Evolutionary conservation across 2,329 filamentous ascomycete species (phyloP).

Genomic region (Ceratocystiopsis minuta): DNA sequence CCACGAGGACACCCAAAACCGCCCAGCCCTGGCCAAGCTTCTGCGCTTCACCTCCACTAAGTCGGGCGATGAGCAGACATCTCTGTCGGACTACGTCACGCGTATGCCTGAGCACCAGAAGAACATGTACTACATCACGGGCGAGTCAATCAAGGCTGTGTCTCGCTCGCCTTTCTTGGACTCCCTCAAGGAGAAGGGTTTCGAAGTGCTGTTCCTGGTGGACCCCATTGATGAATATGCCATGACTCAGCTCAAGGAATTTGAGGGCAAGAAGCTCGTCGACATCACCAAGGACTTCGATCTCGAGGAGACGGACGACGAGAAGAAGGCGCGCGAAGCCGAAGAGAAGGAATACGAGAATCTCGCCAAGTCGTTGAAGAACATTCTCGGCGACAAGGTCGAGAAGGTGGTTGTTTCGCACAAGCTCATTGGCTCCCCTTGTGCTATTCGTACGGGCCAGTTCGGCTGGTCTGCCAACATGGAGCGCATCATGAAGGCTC

Average conservation of each 20-base stretch:
- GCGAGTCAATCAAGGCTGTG: constrained; percentile 97
- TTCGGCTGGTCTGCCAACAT: constrained; percentile 99
- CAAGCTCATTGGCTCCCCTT: constrained; percentile 88
- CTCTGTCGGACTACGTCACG: constrained; percentile 90
- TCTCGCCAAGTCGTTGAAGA: constrained; percentile 95
- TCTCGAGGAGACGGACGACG: constrained; percentile 98
- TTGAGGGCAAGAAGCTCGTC: constrained; percentile 99
- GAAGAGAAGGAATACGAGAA: constrained; percentile 98
- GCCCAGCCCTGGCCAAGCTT: constrained; percentile 80
- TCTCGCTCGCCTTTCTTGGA: constrained; percentile 98
- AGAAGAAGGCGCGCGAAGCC: constrained; percentile 88
- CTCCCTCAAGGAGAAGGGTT: constrained; percentile 95
- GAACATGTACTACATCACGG: constrained; percentile 99
- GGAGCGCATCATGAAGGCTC: constrained; percentile 99
- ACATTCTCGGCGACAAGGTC: constrained; percentile 96
- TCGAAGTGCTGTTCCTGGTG: constrained; percentile 97
- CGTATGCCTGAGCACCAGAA: constrained; percentile 99
- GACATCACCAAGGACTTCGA: constrained; percentile 99
- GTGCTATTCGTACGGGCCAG: constrained; percentile 97
- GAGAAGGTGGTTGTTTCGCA: constrained; percentile 99
- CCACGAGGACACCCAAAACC: constrained; percentile 99
- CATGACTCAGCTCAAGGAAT: constrained; percentile 99
- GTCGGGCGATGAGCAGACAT: constrained; percentile 90
- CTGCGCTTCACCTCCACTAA: constrained; percentile 98
- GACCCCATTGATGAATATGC: constrained; percentile 99